These are phyloP conservation scores for Moesziomyces sp. DNA, from an alignment of 1,284 basidiomycete species.

Conservation along the genomic window DNA sequence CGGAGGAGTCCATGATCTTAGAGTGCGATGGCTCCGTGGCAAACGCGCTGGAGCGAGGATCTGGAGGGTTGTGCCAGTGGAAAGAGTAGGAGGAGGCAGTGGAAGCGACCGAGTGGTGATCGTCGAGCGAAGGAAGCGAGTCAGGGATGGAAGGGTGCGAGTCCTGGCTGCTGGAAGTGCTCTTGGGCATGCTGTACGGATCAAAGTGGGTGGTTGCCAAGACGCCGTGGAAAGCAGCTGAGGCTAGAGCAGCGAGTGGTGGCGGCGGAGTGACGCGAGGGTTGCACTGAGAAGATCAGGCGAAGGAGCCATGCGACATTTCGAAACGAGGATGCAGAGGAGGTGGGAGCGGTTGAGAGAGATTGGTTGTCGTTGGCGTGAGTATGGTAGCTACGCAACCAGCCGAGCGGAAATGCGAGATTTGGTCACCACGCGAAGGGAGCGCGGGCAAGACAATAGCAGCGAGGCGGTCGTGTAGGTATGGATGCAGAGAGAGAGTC, in stretches of 20 bases:
- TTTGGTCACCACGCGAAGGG: too few relatives aligned
- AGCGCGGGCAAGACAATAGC: too few relatives aligned
- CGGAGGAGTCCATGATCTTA: too few relatives aligned
- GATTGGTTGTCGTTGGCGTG: neutral
- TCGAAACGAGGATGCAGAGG: neutral
- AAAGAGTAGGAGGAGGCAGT: slow-evolving; percentile 16
- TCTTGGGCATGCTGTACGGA: slow-evolving; percentile 21
- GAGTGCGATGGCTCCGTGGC: neutral
- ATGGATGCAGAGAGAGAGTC: neutral
- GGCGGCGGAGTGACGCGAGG: slow-evolving; percentile 1
- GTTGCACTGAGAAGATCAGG: slow-evolving; percentile 1
- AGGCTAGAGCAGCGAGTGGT: too few relatives aligned
- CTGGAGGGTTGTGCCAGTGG: slow-evolving; percentile 14
- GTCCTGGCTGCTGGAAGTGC: slow-evolving; percentile 22
- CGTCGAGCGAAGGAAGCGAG: slow-evolving; percentile 25
- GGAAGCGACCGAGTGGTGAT: slow-evolving; percentile 16
- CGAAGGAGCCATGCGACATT: neutral
- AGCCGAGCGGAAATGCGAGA: too few relatives aligned
- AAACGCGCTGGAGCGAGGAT: slow-evolving; percentile 4
- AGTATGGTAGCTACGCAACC: too few relatives aligned
- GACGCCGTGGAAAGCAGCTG: neutral
- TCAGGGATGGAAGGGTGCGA: slow-evolving; percentile 23
- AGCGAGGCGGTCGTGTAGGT: neutral
- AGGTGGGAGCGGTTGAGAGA: slow-evolving; percentile 5
- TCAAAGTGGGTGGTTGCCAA: neutral